Percentiles rank a stretch among this genome's conserved stretches.
phyloP scores from a whole-genome alignment of 495 filamentous ascomycete genomes.

The Neurospora tetraspora region DNA sequence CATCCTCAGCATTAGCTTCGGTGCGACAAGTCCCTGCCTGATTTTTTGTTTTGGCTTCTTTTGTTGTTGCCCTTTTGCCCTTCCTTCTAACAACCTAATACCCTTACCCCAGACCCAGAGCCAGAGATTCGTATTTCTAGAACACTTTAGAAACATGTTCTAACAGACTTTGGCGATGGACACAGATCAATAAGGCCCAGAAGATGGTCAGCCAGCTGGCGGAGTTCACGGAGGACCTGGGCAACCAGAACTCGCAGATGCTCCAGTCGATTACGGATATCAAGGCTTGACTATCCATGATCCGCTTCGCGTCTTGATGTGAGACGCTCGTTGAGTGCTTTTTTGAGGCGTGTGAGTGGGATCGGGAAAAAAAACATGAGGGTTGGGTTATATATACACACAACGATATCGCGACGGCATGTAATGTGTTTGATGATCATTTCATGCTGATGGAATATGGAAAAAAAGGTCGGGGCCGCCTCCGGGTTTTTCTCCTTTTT shows the following conservation, averaged over 20 bases:
- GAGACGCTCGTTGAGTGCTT: not conserved
- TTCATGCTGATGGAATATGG: not conserved
- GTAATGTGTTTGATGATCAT: not conserved
- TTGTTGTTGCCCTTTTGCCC: not conserved
- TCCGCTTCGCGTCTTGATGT: not conserved
- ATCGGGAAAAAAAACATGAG: not conserved
- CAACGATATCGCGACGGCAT: not conserved
- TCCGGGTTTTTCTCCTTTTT: not conserved
- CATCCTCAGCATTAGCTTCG: slow-evolving; percentile 46
- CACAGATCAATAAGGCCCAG: slow-evolving; percentile 41
- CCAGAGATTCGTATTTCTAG: not conserved
- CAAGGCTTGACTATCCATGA: slow-evolving; percentile 3
- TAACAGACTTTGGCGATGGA: slow-evolving; percentile 10
- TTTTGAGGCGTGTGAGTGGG: slow-evolving; percentile 1
- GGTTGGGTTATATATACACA: not conserved
- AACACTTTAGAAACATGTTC: slow-evolving; percentile 1
- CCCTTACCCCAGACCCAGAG: not conserved
- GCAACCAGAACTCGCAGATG: slow-evolving; percentile 32
- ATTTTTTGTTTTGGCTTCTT: slow-evolving; percentile 10
- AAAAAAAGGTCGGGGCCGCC: not conserved
- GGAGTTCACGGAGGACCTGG: slow-evolving; percentile 38
- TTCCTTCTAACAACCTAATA: not conserved
- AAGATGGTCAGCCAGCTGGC: slow-evolving; percentile 33
- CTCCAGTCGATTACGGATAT: slow-evolving; percentile 32
- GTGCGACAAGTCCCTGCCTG: slow-evolving; percentile 41